Base-by-base conservation (phyloP, 1,284 basidiomycete species). In the Tranzscheliella williamsii region DNA sequence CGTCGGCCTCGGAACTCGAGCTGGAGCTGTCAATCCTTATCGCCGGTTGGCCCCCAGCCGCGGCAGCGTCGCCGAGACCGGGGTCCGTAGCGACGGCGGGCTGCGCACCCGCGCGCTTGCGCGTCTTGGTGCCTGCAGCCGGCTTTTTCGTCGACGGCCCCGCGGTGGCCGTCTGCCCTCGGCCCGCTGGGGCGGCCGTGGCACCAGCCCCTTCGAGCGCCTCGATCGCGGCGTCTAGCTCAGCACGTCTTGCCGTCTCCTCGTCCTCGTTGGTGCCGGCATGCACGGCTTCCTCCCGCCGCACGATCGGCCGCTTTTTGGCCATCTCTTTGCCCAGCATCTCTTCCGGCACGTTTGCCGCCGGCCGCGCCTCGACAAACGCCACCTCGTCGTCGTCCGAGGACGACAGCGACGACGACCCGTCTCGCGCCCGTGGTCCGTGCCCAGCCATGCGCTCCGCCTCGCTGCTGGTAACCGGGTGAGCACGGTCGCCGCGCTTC, bases 241-340 rank as follows among this genome's bases (percentile, higher is more conserved):
- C 60, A 2, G 42, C 51, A 4, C 37, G 31, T 13, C 46, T 39
- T 16, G 41, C 46, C n/a, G 23, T 44, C 23, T 15, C 23, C n/a
- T 18, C 38, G 20, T 15, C 23, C n/a, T 18, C 38, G 2, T 30
- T 29, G 3, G 29, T 16, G 20, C 3, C 34, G 1, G n/a, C 40
- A 13, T 49, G 40, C 15, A 13, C 37, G 22, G 11, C 17, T 30
- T 39, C 34, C 8, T 67, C 53, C 15, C 56, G 38, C 5, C 66
- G 36, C 5, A 71, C 68, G 20, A 69, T 53, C 7, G 66, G 68
- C 15, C 67, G 24, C 16, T 24, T 39, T 26, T 58, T 62, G 3
- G 50, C 66, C 68, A 68, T 68, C 33, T 65, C 66, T 23, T 69
- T 71, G n/a, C 68, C 68, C 17, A 71, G 24, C 42, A 61, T 45